These are phyloP conservation scores for Canavalia ensiformis DNA, from an alignment of 306 rosid genomes.

Conservation along the genomic window DNA sequence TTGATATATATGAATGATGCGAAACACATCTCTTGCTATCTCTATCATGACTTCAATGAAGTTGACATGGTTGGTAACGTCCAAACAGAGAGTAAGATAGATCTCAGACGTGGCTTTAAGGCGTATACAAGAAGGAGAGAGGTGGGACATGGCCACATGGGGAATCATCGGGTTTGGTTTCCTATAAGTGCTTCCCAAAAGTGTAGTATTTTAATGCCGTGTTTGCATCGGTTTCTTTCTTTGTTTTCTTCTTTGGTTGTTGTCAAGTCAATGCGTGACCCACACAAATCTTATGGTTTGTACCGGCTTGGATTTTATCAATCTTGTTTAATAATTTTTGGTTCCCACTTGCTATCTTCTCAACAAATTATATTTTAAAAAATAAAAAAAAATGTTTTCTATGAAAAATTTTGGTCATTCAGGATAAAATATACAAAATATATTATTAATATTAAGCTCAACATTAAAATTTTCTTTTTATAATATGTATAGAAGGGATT, in stretches of 20 bases:
- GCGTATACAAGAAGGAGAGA: slow-evolving; percentile 14
- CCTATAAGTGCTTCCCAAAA: slow-evolving; percentile 20
- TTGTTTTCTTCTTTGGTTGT: not conserved
- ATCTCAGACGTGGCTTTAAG: slow-evolving; percentile 40
- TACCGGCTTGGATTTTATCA: slow-evolving; percentile 22
- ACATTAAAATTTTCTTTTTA: not conserved
- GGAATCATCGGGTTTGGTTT: not conserved
- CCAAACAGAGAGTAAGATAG: slow-evolving; percentile 41
- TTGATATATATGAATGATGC: not conserved
- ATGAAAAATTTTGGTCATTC: slow-evolving; percentile 4
- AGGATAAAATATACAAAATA: not conserved
- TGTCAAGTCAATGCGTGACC: slow-evolving; percentile 52
- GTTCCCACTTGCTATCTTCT: slow-evolving; percentile 26
- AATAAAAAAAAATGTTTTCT: not conserved
- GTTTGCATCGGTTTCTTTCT: slow-evolving; percentile 36
- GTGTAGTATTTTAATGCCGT: slow-evolving; percentile 40
- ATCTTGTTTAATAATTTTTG: slow-evolving; percentile 4
- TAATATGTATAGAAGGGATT: no score
- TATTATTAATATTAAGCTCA: not conserved
- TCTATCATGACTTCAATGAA: slow-evolving; percentile 15
- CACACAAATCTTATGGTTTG: slow-evolving; percentile 39
- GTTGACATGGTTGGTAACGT: slow-evolving; percentile 44
- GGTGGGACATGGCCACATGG: slow-evolving; percentile 50
- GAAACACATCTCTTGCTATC: slow-evolving; percentile 25
- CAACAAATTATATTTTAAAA: not conserved